phyloP scores from a whole-genome alignment of 352 stramenopile species.

The Globisporangium ultimum region DNA sequence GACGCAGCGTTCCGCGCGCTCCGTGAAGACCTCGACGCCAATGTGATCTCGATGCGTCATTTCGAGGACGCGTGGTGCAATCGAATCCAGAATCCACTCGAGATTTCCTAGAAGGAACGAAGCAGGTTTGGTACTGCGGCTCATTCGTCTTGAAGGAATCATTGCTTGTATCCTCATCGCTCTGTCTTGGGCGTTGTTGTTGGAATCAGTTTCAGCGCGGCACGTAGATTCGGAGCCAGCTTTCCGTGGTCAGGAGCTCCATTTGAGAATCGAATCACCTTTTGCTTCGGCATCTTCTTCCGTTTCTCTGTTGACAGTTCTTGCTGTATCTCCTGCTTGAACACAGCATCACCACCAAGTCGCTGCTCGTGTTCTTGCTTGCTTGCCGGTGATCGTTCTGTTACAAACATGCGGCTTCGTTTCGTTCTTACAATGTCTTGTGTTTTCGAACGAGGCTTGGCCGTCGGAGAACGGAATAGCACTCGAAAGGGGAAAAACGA shows the following conservation, averaged over 20 bases:
- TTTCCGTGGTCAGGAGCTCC: not conserved
- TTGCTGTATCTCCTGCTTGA: no score
- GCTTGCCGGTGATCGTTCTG: not conserved
- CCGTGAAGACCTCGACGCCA: constrained; percentile 51
- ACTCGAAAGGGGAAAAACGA: constrained; percentile 59
- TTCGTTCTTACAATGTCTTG: not conserved
- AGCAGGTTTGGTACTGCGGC: not conserved
- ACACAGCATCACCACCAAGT: no score
- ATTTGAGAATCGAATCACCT: constrained; percentile 3
- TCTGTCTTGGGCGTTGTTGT: constrained; percentile 1
- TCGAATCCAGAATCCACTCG: constrained; percentile 11
- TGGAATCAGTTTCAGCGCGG: constrained; percentile 18
- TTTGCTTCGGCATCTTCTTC: constrained; percentile 9
- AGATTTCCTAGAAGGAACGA: constrained; percentile 14
- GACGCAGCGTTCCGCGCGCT: constrained; percentile 77
- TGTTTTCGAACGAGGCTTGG: not conserved
- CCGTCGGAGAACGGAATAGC: constrained; percentile 33
- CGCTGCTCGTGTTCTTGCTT: constrained; percentile 8
- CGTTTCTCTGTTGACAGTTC: constrained; percentile 5
- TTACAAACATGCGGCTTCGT: not conserved
- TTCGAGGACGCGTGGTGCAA: constrained; percentile 52
- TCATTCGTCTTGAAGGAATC: constrained; percentile 13
- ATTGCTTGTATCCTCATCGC: not conserved
- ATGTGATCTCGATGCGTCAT: constrained; percentile 29
- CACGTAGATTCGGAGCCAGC: constrained; percentile 3